Base-by-base conservation (phyloP, 495 filamentous ascomycete species). In the Chaetomium cochliodes region DNA sequence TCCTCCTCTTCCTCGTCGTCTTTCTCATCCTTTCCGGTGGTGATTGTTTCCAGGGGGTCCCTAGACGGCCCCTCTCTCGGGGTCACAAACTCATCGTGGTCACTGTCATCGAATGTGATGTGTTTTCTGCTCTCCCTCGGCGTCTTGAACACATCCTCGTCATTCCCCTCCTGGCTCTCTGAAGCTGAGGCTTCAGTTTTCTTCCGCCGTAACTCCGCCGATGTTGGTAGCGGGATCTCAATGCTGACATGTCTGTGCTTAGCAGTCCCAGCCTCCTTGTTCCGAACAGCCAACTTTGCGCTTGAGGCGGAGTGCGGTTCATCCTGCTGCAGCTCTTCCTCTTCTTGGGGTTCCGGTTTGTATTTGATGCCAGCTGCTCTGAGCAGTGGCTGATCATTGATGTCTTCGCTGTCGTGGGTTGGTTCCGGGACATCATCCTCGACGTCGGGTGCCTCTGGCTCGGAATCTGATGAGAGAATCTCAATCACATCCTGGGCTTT, bases 1-100 rank as follows among this genome's bases (percentile, higher is more conserved):
- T 70, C 72, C 5, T 70, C 70, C n/a, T 72, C 70, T 20, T 73
- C 74, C 8, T 76, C 69, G 0, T 78, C 76, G 12, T 79, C 73
- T 50, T 74, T 74, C 0, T 70, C 70, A 20, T 69, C 65, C 20
- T 66, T 67, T 8, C 65, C 67, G 64, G 60, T 2, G 60, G 63
- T 16, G 71, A 65, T 25, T 52, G n/a, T 51, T 23, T 71, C 70
- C 23, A 77, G 26, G 23, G 72, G 64, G 54, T 67, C 70, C 56
- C 23, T 72, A 33, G 37, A 69, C 58, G 67, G 78, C 52, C 39
- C 75, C 67, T 72, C 72, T 37, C 59, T 69, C 11, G 74, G 71
- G 4, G 74, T 74, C 49, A 74, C 68, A 55, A 72, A 72, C 44
- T 73, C 70, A n/a, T 74, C 74, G 37, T 70, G 55, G 7, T 76